phyloP scores from a whole-genome alignment of 495 filamentous ascomycete genomes.

The Copromyces sp. region DNA sequence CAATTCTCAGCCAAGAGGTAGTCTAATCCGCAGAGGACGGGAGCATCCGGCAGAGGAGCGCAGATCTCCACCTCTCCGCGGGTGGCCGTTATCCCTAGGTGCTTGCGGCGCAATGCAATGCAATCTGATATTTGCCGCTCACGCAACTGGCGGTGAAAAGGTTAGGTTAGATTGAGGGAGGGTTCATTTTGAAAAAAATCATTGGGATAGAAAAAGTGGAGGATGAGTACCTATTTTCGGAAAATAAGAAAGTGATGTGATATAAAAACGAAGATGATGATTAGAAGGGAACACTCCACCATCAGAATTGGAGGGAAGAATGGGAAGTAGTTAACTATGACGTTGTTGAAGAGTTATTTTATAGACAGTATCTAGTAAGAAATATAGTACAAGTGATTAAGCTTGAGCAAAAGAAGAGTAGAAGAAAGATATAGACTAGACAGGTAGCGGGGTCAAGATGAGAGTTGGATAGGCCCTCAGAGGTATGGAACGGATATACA shows the following conservation, averaged over 20 bases:
- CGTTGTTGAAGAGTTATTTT: no score
- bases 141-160: background rate
- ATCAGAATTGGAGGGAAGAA: background rate
- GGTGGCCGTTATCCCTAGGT: background rate
- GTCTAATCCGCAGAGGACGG: no score
- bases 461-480: no score
- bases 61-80: background rate
- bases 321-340: no score
- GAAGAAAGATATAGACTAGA: background rate
- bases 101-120: background rate
- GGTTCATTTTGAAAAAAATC: background rate
- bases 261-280: background rate
- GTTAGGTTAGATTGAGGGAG: background rate
- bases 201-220: background rate
- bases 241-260: background rate
- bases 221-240: background rate
- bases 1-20: background rate
- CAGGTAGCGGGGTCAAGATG: background rate
- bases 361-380: no score
- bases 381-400: no score
- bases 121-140: background rate
- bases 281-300: background rate
- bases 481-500: no score
- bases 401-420: background rate
- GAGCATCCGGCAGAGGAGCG: background rate